Percentiles rank a stretch among this genome's conserved stretches.
Conservation (phyloP, 2,329 filamentous ascomycete species). For the Didymella segeticola region DNA sequence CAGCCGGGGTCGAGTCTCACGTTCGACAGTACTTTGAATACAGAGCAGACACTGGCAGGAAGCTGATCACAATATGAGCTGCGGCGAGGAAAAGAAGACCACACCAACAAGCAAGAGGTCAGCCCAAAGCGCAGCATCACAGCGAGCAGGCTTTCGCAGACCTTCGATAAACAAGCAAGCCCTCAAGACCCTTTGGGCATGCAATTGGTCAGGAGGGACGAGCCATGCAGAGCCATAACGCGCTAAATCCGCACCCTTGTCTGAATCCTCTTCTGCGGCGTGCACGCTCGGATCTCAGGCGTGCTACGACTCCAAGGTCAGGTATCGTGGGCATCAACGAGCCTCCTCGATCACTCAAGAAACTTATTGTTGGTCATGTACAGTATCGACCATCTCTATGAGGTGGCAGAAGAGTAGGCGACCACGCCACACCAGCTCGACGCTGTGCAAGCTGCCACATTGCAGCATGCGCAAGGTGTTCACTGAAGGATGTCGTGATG, state of each 20-base stretch:
- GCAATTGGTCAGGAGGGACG: slow-evolving; percentile 23
- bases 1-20: slow-evolving; percentile 6
- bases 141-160: slow-evolving; percentile 9
- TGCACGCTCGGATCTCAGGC: slow-evolving; percentile 22
- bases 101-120: slow-evolving; percentile 17
- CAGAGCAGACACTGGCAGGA: not conserved
- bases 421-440: not conserved
- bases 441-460: slow-evolving; percentile 2
- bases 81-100: not conserved
- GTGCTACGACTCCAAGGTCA: slow-evolving; percentile 15
- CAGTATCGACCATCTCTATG: not conserved
- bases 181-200: slow-evolving; percentile 12
- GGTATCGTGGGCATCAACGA: slow-evolving; percentile 19
- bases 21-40: not conserved
- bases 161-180: slow-evolving; percentile 11
- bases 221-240: slow-evolving; percentile 11
- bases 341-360: not conserved
- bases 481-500: slow-evolving; percentile 15
- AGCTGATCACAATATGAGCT: not conserved
- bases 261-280: slow-evolving; percentile 22
- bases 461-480: slow-evolving; percentile 5
- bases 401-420: not conserved
- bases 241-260: slow-evolving; percentile 12
- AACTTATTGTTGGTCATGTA: not conserved
- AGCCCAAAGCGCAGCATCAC: slow-evolving; percentile 18